Evolutionary conservation across 1,284 basidiomycete species (phyloP).

Genomic region (Acaromyces ingoldii): DNA sequence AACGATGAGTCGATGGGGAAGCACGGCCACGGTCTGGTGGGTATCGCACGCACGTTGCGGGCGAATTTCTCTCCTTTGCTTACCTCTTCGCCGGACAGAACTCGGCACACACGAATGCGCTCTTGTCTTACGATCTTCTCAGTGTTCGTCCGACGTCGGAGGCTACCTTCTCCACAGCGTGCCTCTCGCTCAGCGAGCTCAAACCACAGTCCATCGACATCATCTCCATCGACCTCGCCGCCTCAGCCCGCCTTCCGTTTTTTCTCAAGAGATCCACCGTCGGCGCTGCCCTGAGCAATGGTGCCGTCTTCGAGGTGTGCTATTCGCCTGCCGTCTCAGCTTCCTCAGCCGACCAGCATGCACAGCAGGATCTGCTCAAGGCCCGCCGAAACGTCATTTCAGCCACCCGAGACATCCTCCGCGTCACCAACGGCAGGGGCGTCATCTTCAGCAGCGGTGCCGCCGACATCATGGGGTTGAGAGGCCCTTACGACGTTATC

Average conservation of each 20-base stretch:
- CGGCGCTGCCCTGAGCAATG: constrained; percentile 72
- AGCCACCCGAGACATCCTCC: constrained; percentile 38
- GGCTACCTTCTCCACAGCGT: constrained; percentile 68
- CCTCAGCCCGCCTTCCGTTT: constrained; percentile 70
- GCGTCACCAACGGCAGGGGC: constrained; percentile 46
- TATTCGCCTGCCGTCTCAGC: constrained; percentile 54
- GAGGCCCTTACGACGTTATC: constrained; percentile 46
- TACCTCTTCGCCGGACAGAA: too few species aligned
- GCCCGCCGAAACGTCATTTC: constrained; percentile 38
- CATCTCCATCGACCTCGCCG: constrained; percentile 69
- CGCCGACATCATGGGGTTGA: constrained; percentile 24
- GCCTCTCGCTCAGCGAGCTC: constrained; percentile 72
- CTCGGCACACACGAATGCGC: constrained; percentile 25
- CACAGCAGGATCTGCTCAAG: neutral
- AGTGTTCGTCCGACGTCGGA: constrained; percentile 68
- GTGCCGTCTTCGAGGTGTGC: constrained; percentile 73
- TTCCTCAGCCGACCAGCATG: neutral
- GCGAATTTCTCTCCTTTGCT: too few species aligned
- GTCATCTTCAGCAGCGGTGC: constrained; percentile 43
- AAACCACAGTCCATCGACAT: constrained; percentile 74
- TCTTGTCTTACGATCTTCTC: constrained; percentile 67
- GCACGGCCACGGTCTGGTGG: constrained; percentile 33
- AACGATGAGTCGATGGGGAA: constrained; percentile 42
- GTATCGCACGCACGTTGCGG: neutral
- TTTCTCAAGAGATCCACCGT: constrained; percentile 75